Conservation (phyloP, 2,329 filamentous ascomycete species). For the Colletotrichum tropicale region DNA sequence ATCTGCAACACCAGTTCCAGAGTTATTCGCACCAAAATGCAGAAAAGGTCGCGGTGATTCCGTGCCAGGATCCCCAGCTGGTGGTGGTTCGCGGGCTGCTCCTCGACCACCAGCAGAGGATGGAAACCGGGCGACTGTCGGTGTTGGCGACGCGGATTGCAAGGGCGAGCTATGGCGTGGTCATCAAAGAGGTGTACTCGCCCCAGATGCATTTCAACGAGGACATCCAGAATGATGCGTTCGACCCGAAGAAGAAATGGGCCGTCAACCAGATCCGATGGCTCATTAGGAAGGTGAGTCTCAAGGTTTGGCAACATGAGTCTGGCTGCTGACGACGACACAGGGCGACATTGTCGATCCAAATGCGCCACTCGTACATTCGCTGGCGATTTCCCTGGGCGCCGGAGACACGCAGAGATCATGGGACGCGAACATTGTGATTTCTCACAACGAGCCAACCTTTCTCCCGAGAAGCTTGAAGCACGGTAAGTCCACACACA, state of each 20-base stretch:
- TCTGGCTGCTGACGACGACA: neutral
- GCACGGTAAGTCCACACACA: constrained; percentile 33
- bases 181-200: constrained; percentile 41
- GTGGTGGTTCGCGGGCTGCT: constrained; percentile 60
- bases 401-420: constrained; percentile 34
- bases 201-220: constrained; percentile 38
- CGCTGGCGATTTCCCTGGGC: constrained; percentile 37
- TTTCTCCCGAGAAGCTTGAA: constrained; percentile 40
- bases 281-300: constrained; percentile 41
- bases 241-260: constrained; percentile 37
- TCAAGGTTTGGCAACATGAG: neutral
- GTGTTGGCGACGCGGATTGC: constrained; percentile 48
- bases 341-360: constrained; percentile 42
- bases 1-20: constrained; percentile 40
- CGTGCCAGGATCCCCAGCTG: constrained; percentile 56
- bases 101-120: constrained; percentile 53
- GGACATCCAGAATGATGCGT: constrained; percentile 36
- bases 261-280: constrained; percentile 47
- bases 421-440: constrained; percentile 43
- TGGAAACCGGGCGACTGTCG: constrained; percentile 41
- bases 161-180: constrained; percentile 46
- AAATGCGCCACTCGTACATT: constrained; percentile 33
- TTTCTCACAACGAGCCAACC: constrained; percentile 40
- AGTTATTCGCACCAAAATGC: constrained; percentile 38
- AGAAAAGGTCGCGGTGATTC: constrained; percentile 39